Percentiles rank a stretch among this genome's conserved stretches.
Conservation (phyloP, 2,329 filamentous ascomycete genomes). For the Triangularia setosa region DNA sequence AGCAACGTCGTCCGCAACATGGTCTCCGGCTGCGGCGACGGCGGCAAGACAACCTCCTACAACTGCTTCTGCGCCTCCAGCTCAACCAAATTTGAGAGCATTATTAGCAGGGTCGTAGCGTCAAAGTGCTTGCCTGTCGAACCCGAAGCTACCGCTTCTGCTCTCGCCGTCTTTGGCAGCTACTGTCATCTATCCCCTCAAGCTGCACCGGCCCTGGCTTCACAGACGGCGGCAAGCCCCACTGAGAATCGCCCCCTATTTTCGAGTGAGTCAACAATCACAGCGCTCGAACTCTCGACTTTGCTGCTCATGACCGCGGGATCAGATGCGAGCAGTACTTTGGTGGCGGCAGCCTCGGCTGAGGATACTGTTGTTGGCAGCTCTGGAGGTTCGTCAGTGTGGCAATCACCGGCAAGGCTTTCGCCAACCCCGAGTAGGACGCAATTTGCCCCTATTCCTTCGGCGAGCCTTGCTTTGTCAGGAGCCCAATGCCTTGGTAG, state of each 20-base stretch:
- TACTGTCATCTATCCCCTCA: constrained; percentile 7
- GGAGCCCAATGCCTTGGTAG: background rate
- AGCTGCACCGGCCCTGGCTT: background rate
- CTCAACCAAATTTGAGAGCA: constrained; percentile 10
- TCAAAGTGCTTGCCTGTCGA: constrained; percentile 1
- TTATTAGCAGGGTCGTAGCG: constrained; percentile 11
- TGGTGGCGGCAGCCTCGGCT: no score
- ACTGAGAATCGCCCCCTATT: background rate
- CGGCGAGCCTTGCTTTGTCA: background rate
- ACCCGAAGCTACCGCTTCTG: background rate
- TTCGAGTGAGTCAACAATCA: background rate
- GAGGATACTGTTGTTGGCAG: background rate
- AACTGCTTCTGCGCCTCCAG: constrained; percentile 22
- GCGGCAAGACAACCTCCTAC: constrained; percentile 16
- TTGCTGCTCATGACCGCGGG: background rate
- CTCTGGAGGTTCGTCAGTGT: background rate
- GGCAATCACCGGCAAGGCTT: background rate
- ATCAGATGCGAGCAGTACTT: background rate
- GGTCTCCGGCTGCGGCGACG: constrained; percentile 20
- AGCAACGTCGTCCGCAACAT: constrained; percentile 19
- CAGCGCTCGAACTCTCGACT: background rate
- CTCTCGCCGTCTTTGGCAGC: constrained; percentile 9
- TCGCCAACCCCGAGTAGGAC: background rate
- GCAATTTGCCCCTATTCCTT: background rate
- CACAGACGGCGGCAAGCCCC: background rate